Evolutionary conservation across 352 stramenopile genomes (phyloP).

Genomic region (Globisporangium spinosum): DNA sequence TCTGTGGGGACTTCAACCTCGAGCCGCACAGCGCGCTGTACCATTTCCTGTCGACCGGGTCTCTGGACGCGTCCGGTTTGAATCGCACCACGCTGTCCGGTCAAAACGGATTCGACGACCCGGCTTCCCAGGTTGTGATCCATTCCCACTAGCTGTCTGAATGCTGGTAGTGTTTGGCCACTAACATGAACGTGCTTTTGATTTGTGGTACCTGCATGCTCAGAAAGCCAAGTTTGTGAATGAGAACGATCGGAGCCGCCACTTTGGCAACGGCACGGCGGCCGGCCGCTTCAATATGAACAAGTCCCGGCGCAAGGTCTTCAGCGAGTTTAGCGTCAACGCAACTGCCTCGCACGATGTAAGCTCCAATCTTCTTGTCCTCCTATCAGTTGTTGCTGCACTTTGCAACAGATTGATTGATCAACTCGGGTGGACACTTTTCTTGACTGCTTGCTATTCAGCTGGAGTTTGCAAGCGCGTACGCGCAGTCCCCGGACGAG

Average conservation of each 20-base stretch:
- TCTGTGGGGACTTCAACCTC: slow-evolving; percentile 72
- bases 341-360: slow-evolving; percentile 29
- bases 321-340: slow-evolving; percentile 18
- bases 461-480: slow-evolving; percentile 57
- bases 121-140: slow-evolving; percentile 20
- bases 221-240: slow-evolving; percentile 34
- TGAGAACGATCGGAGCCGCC: slow-evolving; percentile 33
- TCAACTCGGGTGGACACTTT: not conserved
- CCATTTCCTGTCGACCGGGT: slow-evolving; percentile 46
- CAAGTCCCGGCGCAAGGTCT: slow-evolving; percentile 21
- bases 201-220: not conserved
- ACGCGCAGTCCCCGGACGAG: slow-evolving; percentile 47
- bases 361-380: not conserved
- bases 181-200: not conserved
- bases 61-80: slow-evolving; percentile 39
- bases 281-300: slow-evolving; percentile 32
- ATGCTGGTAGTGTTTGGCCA: not conserved
- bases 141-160: too few species aligned
- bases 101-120: slow-evolving; percentile 25
- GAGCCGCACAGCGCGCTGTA: slow-evolving; percentile 62
- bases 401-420: not conserved
- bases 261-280: slow-evolving; percentile 37
- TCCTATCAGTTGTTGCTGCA: not conserved
- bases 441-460: slow-evolving; percentile 14
- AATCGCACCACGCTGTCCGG: slow-evolving; percentile 47